Percentiles rank a stretch among this genome's conserved stretches.
Evolutionary conservation across 2,329 filamentous ascomycete species (phyloP).

Genomic region (Sarocladium strictum): DNA sequence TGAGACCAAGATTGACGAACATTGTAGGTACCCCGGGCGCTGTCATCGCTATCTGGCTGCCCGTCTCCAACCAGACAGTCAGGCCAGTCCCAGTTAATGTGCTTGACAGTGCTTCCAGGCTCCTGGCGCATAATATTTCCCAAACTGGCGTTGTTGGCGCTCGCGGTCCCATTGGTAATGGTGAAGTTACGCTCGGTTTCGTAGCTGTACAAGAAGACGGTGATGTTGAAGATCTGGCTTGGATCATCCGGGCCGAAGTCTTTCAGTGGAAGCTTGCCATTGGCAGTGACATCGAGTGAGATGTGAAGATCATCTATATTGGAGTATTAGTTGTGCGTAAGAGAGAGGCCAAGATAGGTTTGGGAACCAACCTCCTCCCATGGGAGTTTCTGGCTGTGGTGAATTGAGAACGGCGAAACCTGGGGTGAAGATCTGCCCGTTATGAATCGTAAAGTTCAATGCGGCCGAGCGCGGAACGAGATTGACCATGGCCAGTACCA

Average conservation of each 20-base stretch:
- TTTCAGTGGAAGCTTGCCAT: conserved; percentile 57
- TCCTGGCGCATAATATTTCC: conserved; percentile 60
- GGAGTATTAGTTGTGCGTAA: neutral
- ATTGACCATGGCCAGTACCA: conserved; percentile 12
- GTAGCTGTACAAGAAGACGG: conserved; percentile 61
- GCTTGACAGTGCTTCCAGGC: conserved; percentile 63
- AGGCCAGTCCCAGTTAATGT: conserved; percentile 68
- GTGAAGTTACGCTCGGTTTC: conserved; percentile 61
- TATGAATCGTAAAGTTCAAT: conserved; percentile 49
- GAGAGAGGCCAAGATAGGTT: conserved; percentile 11
- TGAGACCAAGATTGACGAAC: no score
- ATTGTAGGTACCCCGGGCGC: conserved; percentile 58
- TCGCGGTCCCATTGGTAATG: conserved; percentile 56
- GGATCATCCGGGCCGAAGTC: conserved; percentile 45
- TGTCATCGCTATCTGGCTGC: conserved; percentile 35
- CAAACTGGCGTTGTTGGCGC: conserved; percentile 44
- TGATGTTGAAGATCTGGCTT: conserved; percentile 57
- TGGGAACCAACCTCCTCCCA: conserved; percentile 48
- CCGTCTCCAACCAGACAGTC: conserved; percentile 60
- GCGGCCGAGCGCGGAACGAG: conserved; percentile 23
- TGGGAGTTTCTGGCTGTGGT: conserved; percentile 57
- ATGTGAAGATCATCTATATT: conserved; percentile 52
- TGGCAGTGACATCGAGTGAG: conserved; percentile 60
- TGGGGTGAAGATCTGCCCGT: conserved; percentile 64
- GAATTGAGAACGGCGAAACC: conserved; percentile 62